Conservation (phyloP, 495 filamentous ascomycete genomes). For the Neurospora sp. region DNA sequence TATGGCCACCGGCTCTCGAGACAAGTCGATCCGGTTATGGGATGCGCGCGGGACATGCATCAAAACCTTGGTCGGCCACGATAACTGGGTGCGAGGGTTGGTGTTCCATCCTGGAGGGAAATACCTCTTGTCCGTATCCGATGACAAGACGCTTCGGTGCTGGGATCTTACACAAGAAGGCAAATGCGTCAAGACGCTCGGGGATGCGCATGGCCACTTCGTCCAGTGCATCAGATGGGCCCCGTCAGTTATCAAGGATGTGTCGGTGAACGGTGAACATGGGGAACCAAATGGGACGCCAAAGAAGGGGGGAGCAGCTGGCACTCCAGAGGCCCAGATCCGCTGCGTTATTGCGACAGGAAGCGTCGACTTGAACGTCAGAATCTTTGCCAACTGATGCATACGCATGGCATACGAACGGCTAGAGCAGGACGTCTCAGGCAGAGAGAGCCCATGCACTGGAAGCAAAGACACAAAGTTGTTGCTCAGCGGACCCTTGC, state of each 20-base stretch:
- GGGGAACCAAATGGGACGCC: conserved; percentile 38
- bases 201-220: conserved; percentile 77
- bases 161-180: conserved; percentile 93
- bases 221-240: conserved; percentile 86
- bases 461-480: not conserved
- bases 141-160: conserved; percentile 89
- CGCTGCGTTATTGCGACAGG: conserved; percentile 55
- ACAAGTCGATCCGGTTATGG: conserved; percentile 90
- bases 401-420: not conserved
- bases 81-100: conserved; percentile 88
- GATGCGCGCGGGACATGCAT: conserved; percentile 76
- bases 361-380: conserved; percentile 50
- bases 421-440: not conserved
- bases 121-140: conserved; percentile 73
- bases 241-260: conserved; percentile 59
- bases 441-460: not conserved
- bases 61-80: conserved; percentile 82
- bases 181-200: conserved; percentile 73
- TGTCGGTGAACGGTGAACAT: conserved; percentile 42
- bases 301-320: conserved; percentile 30
- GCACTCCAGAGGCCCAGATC: conserved; percentile 35
- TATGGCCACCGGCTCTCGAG: conserved; percentile 79
- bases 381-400: conserved; percentile 47
- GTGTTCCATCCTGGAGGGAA: conserved; percentile 93
- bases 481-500: not conserved